Evolutionary conservation across 2,329 filamentous ascomycete genomes (phyloP).

Genomic region (Westerdykella sp.): DNA sequence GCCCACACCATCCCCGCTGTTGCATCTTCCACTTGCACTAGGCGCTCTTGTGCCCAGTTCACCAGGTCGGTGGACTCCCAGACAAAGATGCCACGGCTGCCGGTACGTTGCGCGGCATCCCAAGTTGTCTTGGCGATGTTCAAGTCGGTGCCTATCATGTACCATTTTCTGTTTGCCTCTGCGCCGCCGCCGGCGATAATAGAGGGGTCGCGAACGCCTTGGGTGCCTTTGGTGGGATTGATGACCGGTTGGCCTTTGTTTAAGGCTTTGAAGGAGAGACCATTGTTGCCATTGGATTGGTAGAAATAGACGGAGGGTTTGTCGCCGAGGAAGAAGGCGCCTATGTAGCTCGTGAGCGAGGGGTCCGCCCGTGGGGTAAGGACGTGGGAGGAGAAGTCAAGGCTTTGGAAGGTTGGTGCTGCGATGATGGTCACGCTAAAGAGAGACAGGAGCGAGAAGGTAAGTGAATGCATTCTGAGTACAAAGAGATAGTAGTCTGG

Average conservation of each 20-base stretch:
- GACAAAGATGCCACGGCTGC: constrained; percentile 49
- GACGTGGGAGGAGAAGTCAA: constrained; percentile 4
- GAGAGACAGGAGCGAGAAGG: neutral
- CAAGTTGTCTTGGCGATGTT: constrained; percentile 50
- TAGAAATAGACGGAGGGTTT: constrained; percentile 52
- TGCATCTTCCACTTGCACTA: constrained; percentile 48
- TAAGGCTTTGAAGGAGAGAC: constrained; percentile 44
- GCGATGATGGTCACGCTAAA: neutral
- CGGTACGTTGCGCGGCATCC: constrained; percentile 48
- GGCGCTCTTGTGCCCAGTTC: constrained; percentile 45
- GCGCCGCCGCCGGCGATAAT: constrained; percentile 44
- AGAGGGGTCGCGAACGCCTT: constrained; percentile 49
- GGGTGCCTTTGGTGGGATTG: constrained; percentile 46
- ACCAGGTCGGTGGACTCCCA: constrained; percentile 51
- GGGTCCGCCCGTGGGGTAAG: constrained; percentile 23
- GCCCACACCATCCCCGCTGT: constrained; percentile 56
- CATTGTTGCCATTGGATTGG: constrained; percentile 48
- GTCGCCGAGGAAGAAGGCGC: constrained; percentile 51
- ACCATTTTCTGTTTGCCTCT: constrained; percentile 49
- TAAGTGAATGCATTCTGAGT: neutral
- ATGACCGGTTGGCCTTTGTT: constrained; percentile 47
- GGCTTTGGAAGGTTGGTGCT: constrained; percentile 3
- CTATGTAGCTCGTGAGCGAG: constrained; percentile 47
- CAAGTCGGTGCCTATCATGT: constrained; percentile 51
- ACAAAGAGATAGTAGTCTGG: too few relatives aligned